Percentiles rank a stretch among this genome's conserved stretches.
phyloP scores from a whole-genome alignment of 208 protist species.

The Borovskyia barvae region DNA sequence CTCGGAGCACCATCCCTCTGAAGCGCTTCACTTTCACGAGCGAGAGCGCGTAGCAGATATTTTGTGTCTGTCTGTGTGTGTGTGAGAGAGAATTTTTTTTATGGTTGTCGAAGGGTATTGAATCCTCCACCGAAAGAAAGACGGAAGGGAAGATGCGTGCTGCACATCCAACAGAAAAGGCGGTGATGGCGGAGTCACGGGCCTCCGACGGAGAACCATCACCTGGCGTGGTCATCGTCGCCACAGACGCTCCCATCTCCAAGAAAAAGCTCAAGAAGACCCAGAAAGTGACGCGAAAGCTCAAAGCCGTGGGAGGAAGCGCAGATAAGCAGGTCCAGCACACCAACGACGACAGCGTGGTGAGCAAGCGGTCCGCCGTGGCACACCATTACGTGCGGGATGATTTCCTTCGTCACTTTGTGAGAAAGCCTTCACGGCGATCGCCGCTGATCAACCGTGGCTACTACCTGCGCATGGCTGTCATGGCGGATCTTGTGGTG shows the following conservation, averaged over 20 bases:
- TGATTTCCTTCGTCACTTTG: slow-evolving; percentile 79
- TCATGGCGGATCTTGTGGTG: slow-evolving; percentile 73
- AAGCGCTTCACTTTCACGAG: too few species aligned
- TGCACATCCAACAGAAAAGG: background rate
- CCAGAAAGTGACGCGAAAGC: slow-evolving; percentile 44
- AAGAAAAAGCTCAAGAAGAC: slow-evolving; percentile 59
- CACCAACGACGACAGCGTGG: slow-evolving; percentile 91
- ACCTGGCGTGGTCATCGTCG: too few species aligned
- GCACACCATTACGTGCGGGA: slow-evolving; percentile 71
- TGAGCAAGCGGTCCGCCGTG: slow-evolving; percentile 89
- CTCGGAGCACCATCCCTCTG: too few species aligned
- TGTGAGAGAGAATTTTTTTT: too few species aligned
- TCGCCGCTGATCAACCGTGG: slow-evolving; percentile 89
- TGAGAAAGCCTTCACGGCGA: slow-evolving; percentile 70
- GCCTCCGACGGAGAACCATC: background rate
- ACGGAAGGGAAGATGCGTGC: too few species aligned
- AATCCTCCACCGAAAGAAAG: too few species aligned
- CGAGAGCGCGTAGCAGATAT: too few species aligned
- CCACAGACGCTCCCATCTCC: too few species aligned
- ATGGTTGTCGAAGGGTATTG: too few species aligned
- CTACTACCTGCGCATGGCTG: slow-evolving; percentile 86
- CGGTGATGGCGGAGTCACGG: background rate
- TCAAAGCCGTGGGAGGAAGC: slow-evolving; percentile 38
- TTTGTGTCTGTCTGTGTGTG: too few species aligned
- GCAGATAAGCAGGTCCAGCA: slow-evolving; percentile 82